phyloP scores from a whole-genome alignment of 1,284 basidiomycete genomes.

The Pyrrhoderma lamaoense region DNA sequence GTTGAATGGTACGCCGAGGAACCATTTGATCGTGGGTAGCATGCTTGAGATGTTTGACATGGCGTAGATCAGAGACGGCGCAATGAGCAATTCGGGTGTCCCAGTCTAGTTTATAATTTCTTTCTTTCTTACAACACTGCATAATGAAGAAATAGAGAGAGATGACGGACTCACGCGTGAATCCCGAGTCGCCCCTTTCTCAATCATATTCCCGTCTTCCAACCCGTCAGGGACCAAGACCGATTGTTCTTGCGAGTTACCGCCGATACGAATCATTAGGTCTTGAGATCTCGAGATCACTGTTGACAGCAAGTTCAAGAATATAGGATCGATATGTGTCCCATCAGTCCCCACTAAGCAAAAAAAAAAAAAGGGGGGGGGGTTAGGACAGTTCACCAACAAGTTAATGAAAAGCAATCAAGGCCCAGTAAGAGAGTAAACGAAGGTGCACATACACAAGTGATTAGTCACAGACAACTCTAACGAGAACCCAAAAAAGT shows the following conservation, averaged over 20 bases:
- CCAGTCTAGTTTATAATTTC: slow-evolving; percentile 23
- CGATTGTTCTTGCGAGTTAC: slow-evolving; percentile 68
- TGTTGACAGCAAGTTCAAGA: slow-evolving; percentile 70
- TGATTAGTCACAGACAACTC: slow-evolving; percentile 65
- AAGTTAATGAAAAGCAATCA: too few species aligned
- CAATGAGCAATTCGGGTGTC: slow-evolving; percentile 38
- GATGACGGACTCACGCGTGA: slow-evolving; percentile 34
- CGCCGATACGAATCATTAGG: slow-evolving; percentile 61
- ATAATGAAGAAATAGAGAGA: background rate
- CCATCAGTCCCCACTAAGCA: slow-evolving; percentile 7
- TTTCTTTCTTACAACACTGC: too few species aligned
- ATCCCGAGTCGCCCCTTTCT: slow-evolving; percentile 37
- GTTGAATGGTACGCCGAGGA: slow-evolving; percentile 46
- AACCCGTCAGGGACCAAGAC: slow-evolving; percentile 38
- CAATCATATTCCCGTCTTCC: slow-evolving; percentile 38
- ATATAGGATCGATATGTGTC: slow-evolving; percentile 45
- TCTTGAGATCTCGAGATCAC: slow-evolving; percentile 52
- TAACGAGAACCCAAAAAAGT: slow-evolving; percentile 65
- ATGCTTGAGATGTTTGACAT: slow-evolving; percentile 35
- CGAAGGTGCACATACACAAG: slow-evolving; percentile 43
- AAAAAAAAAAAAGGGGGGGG: background rate
- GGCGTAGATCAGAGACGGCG: slow-evolving; percentile 35
- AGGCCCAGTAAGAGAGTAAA: too few species aligned
- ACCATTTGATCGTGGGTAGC: slow-evolving; percentile 35
- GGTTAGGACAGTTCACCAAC: slow-evolving; percentile 28